Evolutionary conservation across 2,329 filamentous ascomycete species (phyloP), one percentile per base, ranked within the genome.

Genomic region (Chaetothyriales sp.): DNA sequence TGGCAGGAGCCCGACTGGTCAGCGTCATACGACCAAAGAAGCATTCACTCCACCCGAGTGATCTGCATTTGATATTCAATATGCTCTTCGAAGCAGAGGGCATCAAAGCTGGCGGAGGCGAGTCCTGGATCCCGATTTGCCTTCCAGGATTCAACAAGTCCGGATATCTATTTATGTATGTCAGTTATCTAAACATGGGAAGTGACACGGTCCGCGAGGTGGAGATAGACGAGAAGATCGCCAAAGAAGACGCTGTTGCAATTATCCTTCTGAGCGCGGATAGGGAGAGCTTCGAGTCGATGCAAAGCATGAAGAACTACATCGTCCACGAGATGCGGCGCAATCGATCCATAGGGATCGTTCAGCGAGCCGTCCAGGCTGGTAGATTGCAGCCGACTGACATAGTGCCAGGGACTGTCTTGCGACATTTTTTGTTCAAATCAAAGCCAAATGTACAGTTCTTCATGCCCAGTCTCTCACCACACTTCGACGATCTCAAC

Each of bases 141-240:
- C 76, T 98, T 2, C 93, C 92, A 0, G 90, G 89, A 4, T 98
- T 98, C 70, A 98, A 98, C 70, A 96, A 87, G 65, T 85, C 82
- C 48, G 93, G 92, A 22, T 98, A 94, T 64, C 75, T 98, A 1
- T 95, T 98, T 71, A 96, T 98, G 88, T 98, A 96, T 63, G 92
- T 98, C 64, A 95, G 86, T 71, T 98, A 96, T 65, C 78, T 98
- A 55, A 81, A 86, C 59, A 73, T 78, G 39, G 71, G 74, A 44
- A 66, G 73, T 20, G 71, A 69, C n/a, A 62, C 67, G 28, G 70
- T 67, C 50, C 66, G 66, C 25, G 65, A 68, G 50, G 60, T 64
- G 49, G 63, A 70, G 54, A 59, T 63, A 28, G 64, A 70, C 36
- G 66, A 68, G 53, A 55, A 64, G 8, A 66, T 65, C 18, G 66